These are phyloP conservation scores for Phlebopus sp. DNA, from an alignment of 1,284 basidiomycete genomes.

Conservation along the genomic window DNA sequence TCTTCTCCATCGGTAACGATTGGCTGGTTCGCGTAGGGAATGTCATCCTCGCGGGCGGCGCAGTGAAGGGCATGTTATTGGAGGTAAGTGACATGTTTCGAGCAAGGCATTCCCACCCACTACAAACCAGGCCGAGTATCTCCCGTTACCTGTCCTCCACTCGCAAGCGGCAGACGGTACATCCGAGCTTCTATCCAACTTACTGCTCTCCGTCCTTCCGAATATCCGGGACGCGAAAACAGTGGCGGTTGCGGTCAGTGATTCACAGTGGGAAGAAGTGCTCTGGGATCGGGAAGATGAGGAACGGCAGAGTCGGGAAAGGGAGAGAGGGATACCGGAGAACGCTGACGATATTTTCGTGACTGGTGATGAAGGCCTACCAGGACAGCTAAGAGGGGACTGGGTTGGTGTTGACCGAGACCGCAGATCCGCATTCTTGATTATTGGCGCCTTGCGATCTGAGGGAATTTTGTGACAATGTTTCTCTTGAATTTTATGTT, in stretches of 20 bases:
- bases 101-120: constrained; percentile 4
- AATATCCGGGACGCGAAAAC: constrained; percentile 66
- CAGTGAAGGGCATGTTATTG: constrained; percentile 72
- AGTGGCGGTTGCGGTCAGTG: constrained; percentile 70
- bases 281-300: constrained; percentile 71
- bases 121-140: constrained; percentile 63
- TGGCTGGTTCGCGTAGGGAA: constrained; percentile 80
- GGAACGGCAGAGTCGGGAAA: constrained; percentile 34
- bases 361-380: constrained; percentile 50
- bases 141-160: constrained; percentile 64
- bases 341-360: constrained; percentile 50
- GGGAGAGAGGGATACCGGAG: constrained; percentile 21
- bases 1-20: constrained; percentile 71
- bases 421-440: constrained; percentile 70
- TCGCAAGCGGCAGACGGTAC: constrained; percentile 59
- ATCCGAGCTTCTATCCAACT: constrained; percentile 67
- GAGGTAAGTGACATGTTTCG: constrained; percentile 49
- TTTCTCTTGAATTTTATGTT: neutral
- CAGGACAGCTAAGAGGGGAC: constrained; percentile 50
- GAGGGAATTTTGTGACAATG: constrained; percentile 62
- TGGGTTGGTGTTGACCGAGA: constrained; percentile 76
- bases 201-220: constrained; percentile 69
- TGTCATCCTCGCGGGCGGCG: constrained; percentile 68
- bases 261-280: constrained; percentile 74
- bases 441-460: constrained; percentile 67